These are phyloP conservation scores for Agapanthus africanus DNA, from an alignment of 106 monocot genomes.

Conservation along the genomic window DNA sequence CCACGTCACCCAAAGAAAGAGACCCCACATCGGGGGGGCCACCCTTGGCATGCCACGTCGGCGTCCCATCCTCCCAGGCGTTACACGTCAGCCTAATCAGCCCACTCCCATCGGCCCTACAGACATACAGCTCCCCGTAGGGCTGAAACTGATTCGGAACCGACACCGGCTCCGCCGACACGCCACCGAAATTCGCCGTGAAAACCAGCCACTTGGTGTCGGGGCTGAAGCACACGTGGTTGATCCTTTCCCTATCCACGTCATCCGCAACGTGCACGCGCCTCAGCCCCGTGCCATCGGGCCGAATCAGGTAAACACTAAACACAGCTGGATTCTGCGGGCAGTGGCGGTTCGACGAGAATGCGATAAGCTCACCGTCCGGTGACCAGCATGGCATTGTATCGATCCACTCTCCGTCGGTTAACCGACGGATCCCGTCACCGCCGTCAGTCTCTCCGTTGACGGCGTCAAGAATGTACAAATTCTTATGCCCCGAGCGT, in stretches of 20 bases:
- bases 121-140: slow-evolving; percentile 68
- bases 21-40: slow-evolving; percentile 12
- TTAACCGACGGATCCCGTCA: slow-evolving; percentile 43
- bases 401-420: slow-evolving; percentile 77
- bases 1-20: slow-evolving; percentile 1
- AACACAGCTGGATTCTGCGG: slow-evolving; percentile 36
- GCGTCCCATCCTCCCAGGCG: slow-evolving; percentile 79
- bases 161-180: slow-evolving; percentile 57
- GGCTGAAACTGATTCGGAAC: slow-evolving; percentile 83
- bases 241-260: slow-evolving; percentile 59
- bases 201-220: slow-evolving; percentile 43
- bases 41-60: slow-evolving; percentile 40
- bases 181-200: slow-evolving; percentile 49
- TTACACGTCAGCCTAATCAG: slow-evolving; percentile 65
- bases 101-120: slow-evolving; percentile 49
- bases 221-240: slow-evolving; percentile 83
- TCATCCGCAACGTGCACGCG: slow-evolving; percentile 38
- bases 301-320: slow-evolving; percentile 46
- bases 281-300: slow-evolving; percentile 53
- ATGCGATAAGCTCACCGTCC: slow-evolving; percentile 65
- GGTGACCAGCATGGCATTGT: slow-evolving; percentile 99
- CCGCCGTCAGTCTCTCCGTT: slow-evolving; percentile 32
- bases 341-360: slow-evolving; percentile 81
- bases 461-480: slow-evolving; percentile 71
- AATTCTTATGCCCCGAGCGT: slow-evolving; percentile 67